Conservation (phyloP, 2,329 filamentous ascomycete species). For the Fusarium setosum region DNA sequence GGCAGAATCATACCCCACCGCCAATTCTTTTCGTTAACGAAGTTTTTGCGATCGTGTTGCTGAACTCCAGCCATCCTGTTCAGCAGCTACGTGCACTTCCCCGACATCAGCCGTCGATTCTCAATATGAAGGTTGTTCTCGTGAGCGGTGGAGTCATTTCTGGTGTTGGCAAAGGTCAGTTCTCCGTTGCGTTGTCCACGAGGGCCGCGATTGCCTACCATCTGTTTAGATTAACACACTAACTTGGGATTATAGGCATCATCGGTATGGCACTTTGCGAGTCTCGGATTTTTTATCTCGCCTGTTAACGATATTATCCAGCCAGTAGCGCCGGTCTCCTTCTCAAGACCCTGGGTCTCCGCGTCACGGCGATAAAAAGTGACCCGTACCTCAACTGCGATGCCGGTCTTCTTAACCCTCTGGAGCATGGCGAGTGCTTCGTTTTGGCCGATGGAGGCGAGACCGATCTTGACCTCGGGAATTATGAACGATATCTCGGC, state of each 20-base stretch:
- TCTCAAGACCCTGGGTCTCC: slow-evolving; percentile 83
- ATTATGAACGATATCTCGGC: slow-evolving; percentile 75
- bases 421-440: slow-evolving; percentile 87
- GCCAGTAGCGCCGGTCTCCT: slow-evolving; percentile 69
- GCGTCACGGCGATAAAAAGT: slow-evolving; percentile 61
- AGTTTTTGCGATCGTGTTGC: no score
- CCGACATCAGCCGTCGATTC: no score
- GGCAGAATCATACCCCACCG: no score
- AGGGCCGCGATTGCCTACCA: no score
- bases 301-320: slow-evolving; percentile 11
- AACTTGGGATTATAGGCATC: neutral
- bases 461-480: slow-evolving; percentile 66
- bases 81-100: no score
- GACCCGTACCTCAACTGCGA: slow-evolving; percentile 4
- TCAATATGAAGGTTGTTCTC: no score
- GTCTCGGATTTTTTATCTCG: neutral
- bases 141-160: neutral
- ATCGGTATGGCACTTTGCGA: neutral
- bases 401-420: slow-evolving; percentile 21
- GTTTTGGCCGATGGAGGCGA: slow-evolving; percentile 77
- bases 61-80: no score
- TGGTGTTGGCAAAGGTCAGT: neutral
- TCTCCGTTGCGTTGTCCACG: no score
- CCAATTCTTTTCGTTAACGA: no score
- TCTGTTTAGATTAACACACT: no score